Conservation (phyloP, 2,329 filamentous ascomycete genomes). For the Xylariaceae sp. region DNA sequence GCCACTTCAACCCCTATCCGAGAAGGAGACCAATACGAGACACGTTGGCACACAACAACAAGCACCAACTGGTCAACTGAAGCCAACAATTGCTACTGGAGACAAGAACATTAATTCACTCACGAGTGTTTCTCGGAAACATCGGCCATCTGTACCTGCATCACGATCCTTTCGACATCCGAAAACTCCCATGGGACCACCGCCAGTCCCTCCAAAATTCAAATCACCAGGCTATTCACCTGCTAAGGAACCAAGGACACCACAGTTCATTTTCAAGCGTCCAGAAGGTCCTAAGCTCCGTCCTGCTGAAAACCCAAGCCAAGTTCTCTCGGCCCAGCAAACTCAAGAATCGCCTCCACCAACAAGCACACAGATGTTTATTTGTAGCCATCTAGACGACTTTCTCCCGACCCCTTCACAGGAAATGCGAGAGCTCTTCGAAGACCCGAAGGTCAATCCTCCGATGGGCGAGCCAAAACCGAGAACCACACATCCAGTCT, state of each 20-base stretch:
- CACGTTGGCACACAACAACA: conserved; percentile 1
- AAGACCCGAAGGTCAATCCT: conserved; percentile 36
- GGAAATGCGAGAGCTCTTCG: conserved; percentile 54
- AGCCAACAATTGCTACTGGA: not conserved
- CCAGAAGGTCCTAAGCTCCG: conserved; percentile 9
- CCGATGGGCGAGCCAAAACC: conserved; percentile 30
- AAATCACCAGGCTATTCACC: conserved; percentile 14
- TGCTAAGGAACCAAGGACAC: conserved; percentile 8
- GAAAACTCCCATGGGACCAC: conserved; percentile 31
- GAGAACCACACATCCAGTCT: conserved; percentile 10
- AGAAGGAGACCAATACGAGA: conserved; percentile 13
- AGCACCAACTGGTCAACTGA: not conserved
- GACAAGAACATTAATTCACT: not conserved
- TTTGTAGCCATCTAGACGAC: conserved; percentile 52
- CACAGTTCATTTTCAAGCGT: conserved; percentile 27
- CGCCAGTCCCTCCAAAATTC: conserved; percentile 32
- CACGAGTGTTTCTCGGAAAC: not conserved
- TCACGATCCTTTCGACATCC: conserved; percentile 19
- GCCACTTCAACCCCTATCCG: conserved; percentile 14
- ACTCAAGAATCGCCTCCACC: conserved; percentile 31
- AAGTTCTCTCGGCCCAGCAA: conserved; percentile 3
- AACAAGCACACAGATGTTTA: conserved; percentile 56
- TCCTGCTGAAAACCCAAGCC: not conserved
- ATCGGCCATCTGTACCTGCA: conserved; percentile 4
- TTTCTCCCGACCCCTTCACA: conserved; percentile 61